Percentiles rank a stretch among this genome's conserved stretches.
Conservation (phyloP, 257 asterid species). For the Echium plantagineum region DNA sequence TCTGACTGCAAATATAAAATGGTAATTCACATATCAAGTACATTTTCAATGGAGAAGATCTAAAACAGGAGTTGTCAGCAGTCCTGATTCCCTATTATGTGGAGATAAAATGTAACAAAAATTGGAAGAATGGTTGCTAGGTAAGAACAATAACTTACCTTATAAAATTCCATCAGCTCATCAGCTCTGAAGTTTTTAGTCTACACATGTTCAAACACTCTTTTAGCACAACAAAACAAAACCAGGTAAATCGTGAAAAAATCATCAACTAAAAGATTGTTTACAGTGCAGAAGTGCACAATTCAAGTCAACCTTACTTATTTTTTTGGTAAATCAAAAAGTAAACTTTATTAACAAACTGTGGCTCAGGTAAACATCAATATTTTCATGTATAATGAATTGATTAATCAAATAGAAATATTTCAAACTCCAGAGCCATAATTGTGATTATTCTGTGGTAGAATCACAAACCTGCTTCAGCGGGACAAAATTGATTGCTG, state of each 20-base stretch:
- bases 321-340: too few species aligned
- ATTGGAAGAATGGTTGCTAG: slow-evolving; percentile 2
- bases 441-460: background rate
- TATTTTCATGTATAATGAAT: too few species aligned
- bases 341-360: too few species aligned
- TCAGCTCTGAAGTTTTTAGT: slow-evolving; percentile 64
- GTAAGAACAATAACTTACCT: slow-evolving; percentile 33
- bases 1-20: slow-evolving; percentile 57
- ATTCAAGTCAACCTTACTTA: too few species aligned
- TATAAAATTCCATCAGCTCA: slow-evolving; percentile 80
- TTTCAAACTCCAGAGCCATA: too few species aligned
- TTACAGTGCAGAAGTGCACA: background rate
- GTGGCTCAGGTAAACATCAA: too few species aligned
- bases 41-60: background rate
- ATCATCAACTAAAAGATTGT: background rate
- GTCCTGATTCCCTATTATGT: slow-evolving; percentile 2
- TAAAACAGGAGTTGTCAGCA: background rate
- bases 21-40: slow-evolving; percentile 7
- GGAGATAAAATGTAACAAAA: slow-evolving; percentile 1
- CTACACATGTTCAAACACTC: slow-evolving; percentile 25
- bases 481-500: slow-evolving; percentile 70
- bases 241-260: background rate
- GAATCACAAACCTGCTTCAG: slow-evolving; percentile 65
- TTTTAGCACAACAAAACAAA: background rate
- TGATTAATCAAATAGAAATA: too few species aligned